These are phyloP conservation scores for Triglochin maritima DNA, from an alignment of 106 monocot genomes.

Conservation along the genomic window DNA sequence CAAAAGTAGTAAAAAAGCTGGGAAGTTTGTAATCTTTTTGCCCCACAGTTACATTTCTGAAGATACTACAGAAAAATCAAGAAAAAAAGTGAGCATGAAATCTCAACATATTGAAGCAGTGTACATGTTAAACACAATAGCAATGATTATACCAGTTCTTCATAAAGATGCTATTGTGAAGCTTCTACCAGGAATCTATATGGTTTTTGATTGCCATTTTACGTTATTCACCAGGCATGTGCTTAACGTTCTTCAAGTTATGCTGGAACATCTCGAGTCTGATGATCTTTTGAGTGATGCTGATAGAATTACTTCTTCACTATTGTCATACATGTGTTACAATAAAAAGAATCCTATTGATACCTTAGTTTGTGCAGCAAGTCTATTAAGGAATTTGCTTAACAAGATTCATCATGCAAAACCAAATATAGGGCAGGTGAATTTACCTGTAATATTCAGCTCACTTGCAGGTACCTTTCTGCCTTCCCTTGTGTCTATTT, in stretches of 20 bases:
- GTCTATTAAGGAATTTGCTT: slow-evolving; percentile 34
- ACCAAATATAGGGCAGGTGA: slow-evolving; percentile 33
- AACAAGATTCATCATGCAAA: slow-evolving; percentile 34
- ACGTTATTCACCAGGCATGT: slow-evolving; percentile 38
- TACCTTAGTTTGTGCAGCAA: slow-evolving; percentile 46
- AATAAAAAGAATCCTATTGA: slow-evolving; percentile 48
- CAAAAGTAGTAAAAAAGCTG: slow-evolving; percentile 33
- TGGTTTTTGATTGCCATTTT: slow-evolving; percentile 36
- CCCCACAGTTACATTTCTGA: slow-evolving; percentile 29
- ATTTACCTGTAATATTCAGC: slow-evolving; percentile 44
- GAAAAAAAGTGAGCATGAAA: slow-evolving; percentile 13
- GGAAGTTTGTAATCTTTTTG: slow-evolving; percentile 33
- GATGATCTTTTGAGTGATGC: slow-evolving; percentile 35
- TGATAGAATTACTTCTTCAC: slow-evolving; percentile 29
- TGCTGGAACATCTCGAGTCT: slow-evolving; percentile 32
- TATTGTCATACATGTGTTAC: slow-evolving; percentile 42
- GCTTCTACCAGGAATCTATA: slow-evolving; percentile 36
- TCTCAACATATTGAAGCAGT: slow-evolving; percentile 33
- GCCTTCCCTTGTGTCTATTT: too few relatives aligned
- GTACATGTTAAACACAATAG: slow-evolving; percentile 54
- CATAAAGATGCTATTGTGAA: slow-evolving; percentile 33
- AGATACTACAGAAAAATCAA: slow-evolving; percentile 10
- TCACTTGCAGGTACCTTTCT: slow-evolving; percentile 53
- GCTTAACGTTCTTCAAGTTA: slow-evolving; percentile 37
- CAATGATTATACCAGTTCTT: slow-evolving; percentile 34